These are phyloP conservation scores for Bipolaris gigantea DNA, from an alignment of 2,329 filamentous ascomycete genomes.

Conservation along the genomic window DNA sequence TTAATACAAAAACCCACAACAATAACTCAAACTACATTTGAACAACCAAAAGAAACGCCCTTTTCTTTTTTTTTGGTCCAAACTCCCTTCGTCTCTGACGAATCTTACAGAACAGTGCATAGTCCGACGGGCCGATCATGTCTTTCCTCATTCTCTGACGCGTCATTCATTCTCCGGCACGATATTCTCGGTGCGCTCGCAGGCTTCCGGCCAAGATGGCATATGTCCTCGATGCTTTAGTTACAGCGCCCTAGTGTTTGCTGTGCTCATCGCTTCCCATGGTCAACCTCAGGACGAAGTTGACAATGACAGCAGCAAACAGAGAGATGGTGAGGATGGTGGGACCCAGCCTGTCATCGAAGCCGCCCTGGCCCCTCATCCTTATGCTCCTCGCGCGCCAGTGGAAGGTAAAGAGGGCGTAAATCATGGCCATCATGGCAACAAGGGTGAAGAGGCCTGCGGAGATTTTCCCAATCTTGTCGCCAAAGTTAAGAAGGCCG, in stretches of 20 bases:
- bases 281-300: conserved; percentile 72
- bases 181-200: not conserved
- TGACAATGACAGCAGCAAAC: conserved; percentile 87
- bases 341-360: conserved; percentile 93
- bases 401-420: conserved; percentile 92
- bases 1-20: not conserved
- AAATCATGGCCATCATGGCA: conserved; percentile 92
- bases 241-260: conserved; percentile 6
- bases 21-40: not conserved
- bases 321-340: conserved; percentile 86
- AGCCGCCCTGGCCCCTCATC: conserved; percentile 87
- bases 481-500: conserved; percentile 97
- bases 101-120: not conserved
- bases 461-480: conserved; percentile 89
- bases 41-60: conserved; percentile 1
- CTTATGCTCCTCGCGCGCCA: conserved; percentile 95
- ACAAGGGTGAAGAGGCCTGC: conserved; percentile 93
- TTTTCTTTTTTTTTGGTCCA: not conserved
- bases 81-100: not conserved
- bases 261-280: conserved; percentile 22
- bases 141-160: not conserved
- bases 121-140: not conserved
- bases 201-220: not conserved
- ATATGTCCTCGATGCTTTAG: not conserved
- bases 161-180: not conserved